Evolutionary conservation across 495 filamentous ascomycete species (phyloP), one percentile per base, ranked within the genome.

Genomic region (Xanthoparmelia taractica): DNA sequence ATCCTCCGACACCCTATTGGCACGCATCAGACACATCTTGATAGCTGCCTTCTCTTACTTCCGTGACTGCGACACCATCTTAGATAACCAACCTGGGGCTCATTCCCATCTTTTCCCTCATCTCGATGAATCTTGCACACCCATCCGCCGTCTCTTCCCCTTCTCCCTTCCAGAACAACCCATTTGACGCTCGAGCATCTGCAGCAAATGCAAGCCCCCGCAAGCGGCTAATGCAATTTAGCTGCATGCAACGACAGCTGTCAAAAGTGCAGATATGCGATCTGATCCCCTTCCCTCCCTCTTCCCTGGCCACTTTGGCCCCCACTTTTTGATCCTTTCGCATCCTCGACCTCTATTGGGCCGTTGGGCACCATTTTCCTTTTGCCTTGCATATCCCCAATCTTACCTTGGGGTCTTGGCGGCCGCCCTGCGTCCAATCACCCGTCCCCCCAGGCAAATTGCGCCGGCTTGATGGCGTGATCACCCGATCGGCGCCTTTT

Each of bases 111-210:
- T 40, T 31, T 15, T 6, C n/a, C 56, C n/a, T 15, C 37, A 59
- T 57, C 60, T 62, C 36, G 60, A 62, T 62, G 25, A 20, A 63
- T 43, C 20, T 60, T 10, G 45, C 41, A 17, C 34, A 56, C n/a
- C n/a, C n/a, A n/a, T 54, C 36, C 59, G 59, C 59, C 36, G n/a
- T n/a, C 20, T 29, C 13, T 40, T 5, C 18, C 17, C 60, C 50
- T 18, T 37, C 15, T 33, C 11, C 7, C 27, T 54, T 54, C 50
- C 50, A 23, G 5, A 40, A 40, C 4, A 8, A 6, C 23, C 23
- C 18, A 31, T 13, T 52, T 52, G 48, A 15, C 48, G 48, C 48
- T 52, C 48, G 48, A 52, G 48, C 48, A 52, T 27, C 10, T 48
- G 2, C 18, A n/a, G 2, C 41, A n/a, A 4, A 48, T 48, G 47